Evolutionary conservation across 371 early-diverging fungal genomes (phyloP).

Genomic region (Mucor velutinosus): DNA sequence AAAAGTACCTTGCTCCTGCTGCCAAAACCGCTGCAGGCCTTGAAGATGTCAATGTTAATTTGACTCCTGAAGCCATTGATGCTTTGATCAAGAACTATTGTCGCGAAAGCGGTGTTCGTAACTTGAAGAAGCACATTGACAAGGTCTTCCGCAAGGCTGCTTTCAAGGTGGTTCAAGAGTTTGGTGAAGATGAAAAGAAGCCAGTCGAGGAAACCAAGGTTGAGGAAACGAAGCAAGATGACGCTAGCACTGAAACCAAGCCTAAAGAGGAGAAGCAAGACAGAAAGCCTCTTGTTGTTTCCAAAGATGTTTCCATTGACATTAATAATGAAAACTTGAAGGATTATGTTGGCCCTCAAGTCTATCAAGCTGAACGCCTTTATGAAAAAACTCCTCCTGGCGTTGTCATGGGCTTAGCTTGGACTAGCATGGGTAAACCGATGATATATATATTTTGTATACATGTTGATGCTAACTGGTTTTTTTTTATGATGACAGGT

Average conservation of each 20-base stretch:
- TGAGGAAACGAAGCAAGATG: conserved; percentile 8
- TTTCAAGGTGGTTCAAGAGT: conserved; percentile 76
- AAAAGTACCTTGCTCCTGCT: conserved; percentile 83
- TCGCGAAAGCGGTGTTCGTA: conserved; percentile 96
- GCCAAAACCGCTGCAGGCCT: conserved; percentile 84
- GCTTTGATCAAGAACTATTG: conserved; percentile 88
- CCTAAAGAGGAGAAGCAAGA: conserved; percentile 21
- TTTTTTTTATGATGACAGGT: conserved; percentile 45
- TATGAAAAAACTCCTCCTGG: conserved; percentile 91
- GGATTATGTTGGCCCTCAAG: conserved; percentile 91
- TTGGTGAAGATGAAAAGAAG: conserved; percentile 47
- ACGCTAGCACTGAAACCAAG: conserved; percentile 9
- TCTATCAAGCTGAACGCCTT: conserved; percentile 87
- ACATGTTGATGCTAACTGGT: not conserved
- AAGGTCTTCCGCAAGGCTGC: conserved; percentile 97
- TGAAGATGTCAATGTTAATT: conserved; percentile 67
- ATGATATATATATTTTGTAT: not conserved
- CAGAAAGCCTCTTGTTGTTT: conserved; percentile 56
- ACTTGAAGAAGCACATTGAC: conserved; percentile 96
- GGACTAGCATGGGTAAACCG: conserved; percentile 92
- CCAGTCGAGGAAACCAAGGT: conserved; percentile 2
- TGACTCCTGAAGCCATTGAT: conserved; percentile 81
- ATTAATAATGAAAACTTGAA: conserved; percentile 75
- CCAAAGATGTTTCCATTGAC: conserved; percentile 58
- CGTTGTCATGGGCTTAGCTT: conserved; percentile 96